These are phyloP conservation scores for Guillardia theta DNA, from an alignment of 78 protist genomes.

Conservation along the genomic window DNA sequence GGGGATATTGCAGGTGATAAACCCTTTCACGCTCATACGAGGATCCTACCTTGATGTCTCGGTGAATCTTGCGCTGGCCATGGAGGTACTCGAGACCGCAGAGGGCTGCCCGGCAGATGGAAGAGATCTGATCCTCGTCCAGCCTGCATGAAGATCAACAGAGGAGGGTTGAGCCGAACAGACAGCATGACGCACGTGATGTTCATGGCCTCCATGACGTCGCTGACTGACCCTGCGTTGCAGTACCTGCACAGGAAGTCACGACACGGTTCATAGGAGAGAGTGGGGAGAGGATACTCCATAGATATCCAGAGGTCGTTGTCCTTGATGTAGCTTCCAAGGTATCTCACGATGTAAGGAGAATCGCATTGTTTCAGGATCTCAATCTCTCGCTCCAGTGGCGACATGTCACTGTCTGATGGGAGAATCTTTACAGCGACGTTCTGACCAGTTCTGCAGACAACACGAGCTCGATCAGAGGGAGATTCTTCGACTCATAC, in stretches of 20 bases:
- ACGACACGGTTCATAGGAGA: no score
- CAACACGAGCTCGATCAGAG: not conserved
- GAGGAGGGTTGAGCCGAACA: not conserved
- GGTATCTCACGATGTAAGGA: not conserved
- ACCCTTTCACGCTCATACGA: no score
- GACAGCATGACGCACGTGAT: conserved; percentile 14
- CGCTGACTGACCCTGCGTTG: conserved; percentile 74
- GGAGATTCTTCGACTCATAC: not conserved
- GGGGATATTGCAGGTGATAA: no score
- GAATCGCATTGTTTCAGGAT: not conserved
- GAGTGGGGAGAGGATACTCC: no score
- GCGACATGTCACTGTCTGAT: not conserved
- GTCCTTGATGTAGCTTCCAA: not conserved
- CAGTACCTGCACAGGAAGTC: no score
- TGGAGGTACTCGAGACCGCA: conserved; percentile 78
- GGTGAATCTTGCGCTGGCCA: conserved; percentile 67
- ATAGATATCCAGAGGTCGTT: conserved; percentile 64
- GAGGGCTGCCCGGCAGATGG: conserved; percentile 47
- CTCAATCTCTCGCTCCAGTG: not conserved
- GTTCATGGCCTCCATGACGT: conserved; percentile 58
- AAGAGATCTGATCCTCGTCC: conserved; percentile 46
- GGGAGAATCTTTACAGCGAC: conserved; percentile 3
- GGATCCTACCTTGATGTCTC: conserved; percentile 84
- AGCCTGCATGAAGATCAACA: conserved; percentile 6
- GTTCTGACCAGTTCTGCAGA: not conserved